A percentile compares a stretch with the other conserved stretches of the same genome.
phyloP scores from a whole-genome alignment of 2,329 filamentous ascomycete species.

The Nannizziopsis barbatae region DNA sequence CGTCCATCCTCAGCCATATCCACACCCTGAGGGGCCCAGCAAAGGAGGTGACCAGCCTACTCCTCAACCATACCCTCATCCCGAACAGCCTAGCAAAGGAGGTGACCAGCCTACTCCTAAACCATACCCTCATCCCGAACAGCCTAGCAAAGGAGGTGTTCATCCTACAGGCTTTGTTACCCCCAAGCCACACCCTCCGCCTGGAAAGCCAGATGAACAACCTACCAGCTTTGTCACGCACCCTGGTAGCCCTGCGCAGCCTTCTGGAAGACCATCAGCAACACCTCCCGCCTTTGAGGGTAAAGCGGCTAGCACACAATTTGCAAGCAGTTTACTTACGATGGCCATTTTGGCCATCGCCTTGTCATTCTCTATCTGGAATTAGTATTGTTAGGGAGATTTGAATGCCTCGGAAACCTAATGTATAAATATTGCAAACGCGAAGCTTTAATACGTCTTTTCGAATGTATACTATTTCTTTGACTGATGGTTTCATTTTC shows the following conservation, averaged over 20 bases:
- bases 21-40: no score
- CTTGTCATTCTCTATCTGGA: not conserved
- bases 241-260: not conserved
- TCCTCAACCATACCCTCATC: not conserved
- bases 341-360: not conserved
- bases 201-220: not conserved
- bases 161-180: no score
- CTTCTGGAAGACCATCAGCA: not conserved
- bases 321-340: not conserved
- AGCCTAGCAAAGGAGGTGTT: no score
- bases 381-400: no score
- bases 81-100: no score
- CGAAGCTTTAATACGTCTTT: no score
- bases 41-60: no score
- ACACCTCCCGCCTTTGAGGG: not conserved
- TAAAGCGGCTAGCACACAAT: not conserved
- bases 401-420: no score
- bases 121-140: not conserved
- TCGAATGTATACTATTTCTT: no score
- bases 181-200: not conserved
- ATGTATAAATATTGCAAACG: no score
- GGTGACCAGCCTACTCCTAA: not conserved
- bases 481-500: no score
- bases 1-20: no score
- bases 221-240: not conserved